phyloP scores from a whole-genome alignment of 495 filamentous ascomycete genomes.

The Haplographium delicatum region DNA sequence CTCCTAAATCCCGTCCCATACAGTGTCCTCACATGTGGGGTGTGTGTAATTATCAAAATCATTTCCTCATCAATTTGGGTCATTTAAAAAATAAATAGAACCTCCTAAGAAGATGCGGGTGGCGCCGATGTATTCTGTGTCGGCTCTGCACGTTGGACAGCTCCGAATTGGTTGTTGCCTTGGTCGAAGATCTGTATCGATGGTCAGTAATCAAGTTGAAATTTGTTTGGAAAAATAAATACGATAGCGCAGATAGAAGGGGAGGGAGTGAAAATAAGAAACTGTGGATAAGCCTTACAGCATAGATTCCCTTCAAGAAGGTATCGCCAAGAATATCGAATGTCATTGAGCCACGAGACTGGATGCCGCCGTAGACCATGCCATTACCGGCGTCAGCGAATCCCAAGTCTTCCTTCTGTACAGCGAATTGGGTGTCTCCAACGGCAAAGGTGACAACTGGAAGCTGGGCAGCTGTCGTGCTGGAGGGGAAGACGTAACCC shows the following conservation, averaged over 20 bases:
- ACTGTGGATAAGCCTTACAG: no score
- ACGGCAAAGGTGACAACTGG: conserved; percentile 65
- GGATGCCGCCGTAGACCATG: conserved; percentile 69
- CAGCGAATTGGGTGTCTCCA: conserved; percentile 56
- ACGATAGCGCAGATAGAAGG: background rate
- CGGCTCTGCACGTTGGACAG: conserved; percentile 57
- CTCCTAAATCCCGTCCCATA: no score
- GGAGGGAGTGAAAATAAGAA: conserved; percentile 9
- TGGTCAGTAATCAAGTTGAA: no score
- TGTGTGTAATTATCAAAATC: no score
- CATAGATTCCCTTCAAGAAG: conserved; percentile 72
- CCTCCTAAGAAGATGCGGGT: conserved; percentile 18
- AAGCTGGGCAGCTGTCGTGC: conserved; percentile 50
- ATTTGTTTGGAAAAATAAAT: no score
- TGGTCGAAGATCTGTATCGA: conserved; percentile 78
- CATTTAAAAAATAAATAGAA: no score
- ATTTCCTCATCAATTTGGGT: no score
- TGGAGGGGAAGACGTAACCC: conserved; percentile 62
- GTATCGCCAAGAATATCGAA: conserved; percentile 74
- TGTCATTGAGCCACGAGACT: conserved; percentile 58
- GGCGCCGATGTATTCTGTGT: conserved; percentile 44
- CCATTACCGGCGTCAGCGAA: conserved; percentile 40
- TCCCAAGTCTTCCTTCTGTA: conserved; percentile 68
- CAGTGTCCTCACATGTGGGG: no score
- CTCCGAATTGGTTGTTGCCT: conserved; percentile 64